Evolutionary conservation across 2,329 filamentous ascomycete species (phyloP).

Genomic region (Fusarium mexicanum): DNA sequence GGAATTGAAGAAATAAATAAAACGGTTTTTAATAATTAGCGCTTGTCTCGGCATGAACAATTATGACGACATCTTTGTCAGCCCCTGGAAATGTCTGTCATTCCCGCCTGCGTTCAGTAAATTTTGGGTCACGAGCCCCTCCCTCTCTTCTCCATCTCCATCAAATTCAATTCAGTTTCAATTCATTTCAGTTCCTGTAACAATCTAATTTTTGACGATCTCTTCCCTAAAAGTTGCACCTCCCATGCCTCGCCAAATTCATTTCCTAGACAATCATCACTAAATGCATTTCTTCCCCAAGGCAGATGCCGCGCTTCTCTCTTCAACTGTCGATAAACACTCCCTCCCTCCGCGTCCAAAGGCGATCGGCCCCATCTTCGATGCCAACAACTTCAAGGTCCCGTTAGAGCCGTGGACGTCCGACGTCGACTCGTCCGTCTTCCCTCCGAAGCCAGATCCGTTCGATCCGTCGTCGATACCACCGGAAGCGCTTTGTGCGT

Average conservation of each 20-base stretch:
- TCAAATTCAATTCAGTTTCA: background rate
- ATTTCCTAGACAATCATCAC: background rate
- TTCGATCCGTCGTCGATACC: constrained; percentile 27
- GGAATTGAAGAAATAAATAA: background rate
- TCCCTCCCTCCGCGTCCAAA: constrained; percentile 20
- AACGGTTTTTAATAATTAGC: background rate
- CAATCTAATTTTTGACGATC: background rate
- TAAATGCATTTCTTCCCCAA: constrained; percentile 41
- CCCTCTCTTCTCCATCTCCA: background rate
- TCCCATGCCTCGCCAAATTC: background rate
- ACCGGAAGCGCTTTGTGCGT: background rate
- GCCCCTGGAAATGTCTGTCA: background rate
- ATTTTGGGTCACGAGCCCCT: background rate
- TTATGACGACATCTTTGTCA: background rate
- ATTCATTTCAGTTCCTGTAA: background rate
- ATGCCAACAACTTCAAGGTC: constrained; percentile 15
- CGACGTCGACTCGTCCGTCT: constrained; percentile 3
- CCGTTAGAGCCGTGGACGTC: constrained; percentile 27
- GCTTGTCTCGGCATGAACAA: background rate
- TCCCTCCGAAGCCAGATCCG: constrained; percentile 3
- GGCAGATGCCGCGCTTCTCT: constrained; percentile 41
- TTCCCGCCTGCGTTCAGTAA: background rate
- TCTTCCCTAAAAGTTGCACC: background rate
- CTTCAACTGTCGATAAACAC: constrained; percentile 24
- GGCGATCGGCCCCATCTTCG: constrained; percentile 33